phyloP scores from a whole-genome alignment of 257 asterid genomes.

The Lithospermum erythrorhizon region DNA sequence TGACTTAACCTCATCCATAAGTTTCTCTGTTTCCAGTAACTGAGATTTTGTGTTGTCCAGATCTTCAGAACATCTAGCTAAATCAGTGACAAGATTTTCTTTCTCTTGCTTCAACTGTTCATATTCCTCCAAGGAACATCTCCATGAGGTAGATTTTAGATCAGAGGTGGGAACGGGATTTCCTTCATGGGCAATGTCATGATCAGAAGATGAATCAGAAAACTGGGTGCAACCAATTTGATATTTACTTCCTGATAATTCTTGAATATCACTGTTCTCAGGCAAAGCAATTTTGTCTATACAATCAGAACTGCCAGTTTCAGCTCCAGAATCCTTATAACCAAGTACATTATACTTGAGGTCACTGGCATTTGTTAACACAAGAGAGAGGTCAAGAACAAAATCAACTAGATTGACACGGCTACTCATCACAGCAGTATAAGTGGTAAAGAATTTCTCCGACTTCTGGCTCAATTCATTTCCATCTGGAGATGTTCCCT shows the following conservation, averaged over 20 bases:
- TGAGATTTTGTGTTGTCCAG: constrained; percentile 49
- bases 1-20: constrained; percentile 52
- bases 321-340: constrained; percentile 47
- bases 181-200: constrained; percentile 51
- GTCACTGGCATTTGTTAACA: constrained; percentile 46
- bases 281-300: constrained; percentile 75
- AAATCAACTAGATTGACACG: constrained; percentile 32
- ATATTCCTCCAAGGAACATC: constrained; percentile 60
- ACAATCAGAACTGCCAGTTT: constrained; percentile 55
- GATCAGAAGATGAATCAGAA: constrained; percentile 58
- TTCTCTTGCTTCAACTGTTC: constrained; percentile 61
- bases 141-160: constrained; percentile 41
- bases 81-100: constrained; percentile 41
- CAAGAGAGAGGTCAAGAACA: constrained; percentile 48
- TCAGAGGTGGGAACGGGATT: constrained; percentile 59
- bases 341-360: constrained; percentile 56
- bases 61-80: constrained; percentile 37
- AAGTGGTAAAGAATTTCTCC: constrained; percentile 37
- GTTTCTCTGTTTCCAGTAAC: constrained; percentile 48
- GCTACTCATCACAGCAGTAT: constrained; percentile 26
- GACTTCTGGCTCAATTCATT: constrained; percentile 32
- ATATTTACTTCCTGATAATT: constrained; percentile 33
- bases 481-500: constrained; percentile 38
- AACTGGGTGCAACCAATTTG: constrained; percentile 40
- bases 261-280: constrained; percentile 45